A percentile compares a stretch with the other conserved stretches of the same genome.
Conservation (phyloP, 306 rosid genomes). For the apple (Malus domestica) region DNA sequence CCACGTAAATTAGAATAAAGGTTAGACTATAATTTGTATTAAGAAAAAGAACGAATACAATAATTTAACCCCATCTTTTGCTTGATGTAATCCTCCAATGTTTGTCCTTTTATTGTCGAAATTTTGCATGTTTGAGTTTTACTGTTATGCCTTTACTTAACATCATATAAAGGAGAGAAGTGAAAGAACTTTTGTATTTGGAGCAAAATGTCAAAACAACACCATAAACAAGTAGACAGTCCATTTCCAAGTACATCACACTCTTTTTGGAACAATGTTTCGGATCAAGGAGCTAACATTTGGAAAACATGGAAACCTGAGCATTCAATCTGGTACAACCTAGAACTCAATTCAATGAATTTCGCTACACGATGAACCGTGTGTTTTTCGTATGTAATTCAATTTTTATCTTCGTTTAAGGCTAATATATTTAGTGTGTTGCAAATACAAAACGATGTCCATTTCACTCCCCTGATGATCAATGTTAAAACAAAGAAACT, state of each 20-base stretch:
- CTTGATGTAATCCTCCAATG: background rate
- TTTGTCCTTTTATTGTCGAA: background rate
- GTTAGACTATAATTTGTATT: background rate
- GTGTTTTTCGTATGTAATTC: background rate
- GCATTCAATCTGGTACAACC: background rate
- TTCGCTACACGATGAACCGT: background rate
- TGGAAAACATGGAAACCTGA: background rate
- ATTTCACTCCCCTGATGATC: background rate
- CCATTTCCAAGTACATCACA: background rate
- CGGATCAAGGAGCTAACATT: background rate
- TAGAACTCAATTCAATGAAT: background rate
- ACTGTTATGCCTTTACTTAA: background rate
- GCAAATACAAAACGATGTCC: slow-evolving; percentile 4
- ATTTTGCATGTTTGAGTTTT: background rate
- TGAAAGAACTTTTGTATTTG: background rate
- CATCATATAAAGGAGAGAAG: background rate
- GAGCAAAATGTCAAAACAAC: background rate
- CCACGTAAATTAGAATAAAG: too few relatives aligned
- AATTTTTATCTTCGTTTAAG: background rate
- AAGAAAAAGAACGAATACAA: background rate
- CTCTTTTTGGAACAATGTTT: background rate
- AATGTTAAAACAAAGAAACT: background rate
- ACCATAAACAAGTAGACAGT: background rate
- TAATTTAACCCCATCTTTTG: background rate
- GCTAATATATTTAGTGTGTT: slow-evolving; percentile 10